Evolutionary conservation across 257 asterid genomes (phyloP), one percentile per base, ranked within the genome.

Genomic region (Ajuga chamaepitys): DNA sequence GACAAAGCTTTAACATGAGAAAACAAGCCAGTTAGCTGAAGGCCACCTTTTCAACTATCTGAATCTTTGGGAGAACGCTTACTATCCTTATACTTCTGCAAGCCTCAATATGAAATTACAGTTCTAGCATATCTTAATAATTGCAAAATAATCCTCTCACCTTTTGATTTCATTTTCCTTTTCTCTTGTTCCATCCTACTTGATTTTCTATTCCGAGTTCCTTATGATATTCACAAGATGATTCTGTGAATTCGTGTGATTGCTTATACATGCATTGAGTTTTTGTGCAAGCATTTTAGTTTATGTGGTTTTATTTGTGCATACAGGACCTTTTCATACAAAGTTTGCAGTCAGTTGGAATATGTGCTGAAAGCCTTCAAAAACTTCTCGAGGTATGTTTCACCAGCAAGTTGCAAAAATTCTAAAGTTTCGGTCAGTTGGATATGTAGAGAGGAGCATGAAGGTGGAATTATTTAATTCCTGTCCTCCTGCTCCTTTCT

Each of bases 261-360:
- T 67, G 14, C 41, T 40, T 21, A 3, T 34, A 35, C 25, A 13
- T 37, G 26, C 58, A 17, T 40, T 34, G 46, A 37, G 26, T 47
- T 77, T 44, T 11, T 58, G 38, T 60, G 59, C 66, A 5, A 32
- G 65, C 52, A 28, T 58, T 54, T 62, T 35, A 53, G 26, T 67
- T 4, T 58, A n/a, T 76, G 24, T 51, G 62, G 59, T 64, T 69
- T 51, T 51, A 24, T 53, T 59, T 59, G 58, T 55, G 54, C 14
- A 32, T 75, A 46, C 82, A 93, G 97, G 98, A 93, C 74, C 78
- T 89, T 73, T 93, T 93, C 84, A 75, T 89, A 40, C 97, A 79
- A 82, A 94, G 91, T 78, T 83, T 94, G 86, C 97, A 85, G 76
- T 81, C 92, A 17, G 91, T 86, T 64, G 97, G 99, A 61, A 66